These are phyloP conservation scores for Aquilaria yunnanensis DNA, from an alignment of 345 rosid species.

Conservation along the genomic window DNA sequence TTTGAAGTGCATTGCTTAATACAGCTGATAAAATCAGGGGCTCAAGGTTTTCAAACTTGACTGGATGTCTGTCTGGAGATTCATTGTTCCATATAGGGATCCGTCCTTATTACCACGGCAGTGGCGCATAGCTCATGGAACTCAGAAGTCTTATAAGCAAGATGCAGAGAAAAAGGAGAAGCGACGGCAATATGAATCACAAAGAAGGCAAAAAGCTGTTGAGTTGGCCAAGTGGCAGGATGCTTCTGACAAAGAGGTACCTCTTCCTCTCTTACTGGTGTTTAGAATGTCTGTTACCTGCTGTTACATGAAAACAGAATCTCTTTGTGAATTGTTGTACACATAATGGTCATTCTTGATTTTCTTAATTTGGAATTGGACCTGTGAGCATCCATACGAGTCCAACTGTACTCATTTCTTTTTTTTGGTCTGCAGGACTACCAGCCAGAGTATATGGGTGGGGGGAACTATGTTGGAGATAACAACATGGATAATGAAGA, in stretches of 20 bases:
- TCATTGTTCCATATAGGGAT: conserved; percentile 79
- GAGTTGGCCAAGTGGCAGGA: conserved; percentile 37
- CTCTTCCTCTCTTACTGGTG: conserved; percentile 10
- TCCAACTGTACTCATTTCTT: neutral
- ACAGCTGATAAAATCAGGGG: conserved; percentile 45
- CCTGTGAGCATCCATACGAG: neutral
- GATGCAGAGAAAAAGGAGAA: conserved; percentile 72
- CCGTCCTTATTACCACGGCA: conserved; percentile 81
- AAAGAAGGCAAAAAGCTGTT: conserved; percentile 49
- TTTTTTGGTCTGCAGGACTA: conserved; percentile 36
- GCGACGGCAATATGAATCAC: conserved; percentile 62
- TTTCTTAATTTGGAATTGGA: neutral
- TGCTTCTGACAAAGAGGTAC: conserved; percentile 52
- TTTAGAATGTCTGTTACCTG: neutral
- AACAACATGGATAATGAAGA: conserved; percentile 46
- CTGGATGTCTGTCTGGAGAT: conserved; percentile 90
- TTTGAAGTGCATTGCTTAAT: conserved; percentile 15
- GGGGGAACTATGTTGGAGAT: conserved; percentile 49
- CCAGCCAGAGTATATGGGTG: conserved; percentile 36
- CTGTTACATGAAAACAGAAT: neutral
- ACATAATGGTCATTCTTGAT: neutral
- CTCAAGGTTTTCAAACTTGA: conserved; percentile 72
- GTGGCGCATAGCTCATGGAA: conserved; percentile 88
- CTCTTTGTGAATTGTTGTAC: neutral
- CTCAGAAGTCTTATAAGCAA: conserved; percentile 80